These are phyloP conservation scores for Nemophila menziesii DNA, from an alignment of 257 asterid species.

Conservation along the genomic window DNA sequence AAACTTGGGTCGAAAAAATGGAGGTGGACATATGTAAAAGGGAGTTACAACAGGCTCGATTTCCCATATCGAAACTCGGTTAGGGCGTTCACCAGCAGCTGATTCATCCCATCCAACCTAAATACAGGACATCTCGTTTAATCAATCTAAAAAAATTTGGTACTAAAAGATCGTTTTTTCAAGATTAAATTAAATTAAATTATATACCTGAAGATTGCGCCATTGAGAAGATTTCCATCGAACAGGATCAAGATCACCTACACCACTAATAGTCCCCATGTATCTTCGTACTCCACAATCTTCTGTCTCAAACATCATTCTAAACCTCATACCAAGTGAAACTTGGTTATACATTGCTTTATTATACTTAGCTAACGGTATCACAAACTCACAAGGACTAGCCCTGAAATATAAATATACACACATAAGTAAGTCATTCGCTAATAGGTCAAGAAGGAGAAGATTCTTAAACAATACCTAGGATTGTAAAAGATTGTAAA, in stretches of 20 bases:
- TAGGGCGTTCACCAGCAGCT: constrained; percentile 89
- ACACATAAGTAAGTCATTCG: too few relatives aligned
- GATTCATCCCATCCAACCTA: constrained; percentile 99
- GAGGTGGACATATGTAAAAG: constrained; percentile 89
- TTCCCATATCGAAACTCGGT: constrained; percentile 89
- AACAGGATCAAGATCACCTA: constrained; percentile 67
- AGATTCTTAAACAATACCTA: constrained; percentile 29
- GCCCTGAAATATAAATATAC: too few relatives aligned
- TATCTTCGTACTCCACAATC: constrained; percentile 88
- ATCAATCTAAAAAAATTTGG: background rate
- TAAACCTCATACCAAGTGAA: constrained; percentile 77
- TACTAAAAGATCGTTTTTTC: background rate
- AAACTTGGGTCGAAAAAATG: constrained; percentile 78
- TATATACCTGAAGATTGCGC: constrained; percentile 88
- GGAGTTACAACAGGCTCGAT: constrained; percentile 87
- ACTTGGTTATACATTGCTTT: constrained; percentile 86
- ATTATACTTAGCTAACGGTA: constrained; percentile 83
- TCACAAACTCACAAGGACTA: constrained; percentile 85
- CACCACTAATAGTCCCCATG: constrained; percentile 83
- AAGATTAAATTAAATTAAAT: too few relatives aligned
- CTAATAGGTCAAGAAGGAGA: background rate
- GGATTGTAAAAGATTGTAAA: constrained; percentile 90
- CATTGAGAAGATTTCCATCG: constrained; percentile 93
- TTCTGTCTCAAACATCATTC: constrained; percentile 98
- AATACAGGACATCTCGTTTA: background rate